Evolutionary conservation across 371 early-diverging fungal genomes (phyloP), one percentile per base, ranked within the genome.

Genomic region (Rhizopus arrhizus): DNA sequence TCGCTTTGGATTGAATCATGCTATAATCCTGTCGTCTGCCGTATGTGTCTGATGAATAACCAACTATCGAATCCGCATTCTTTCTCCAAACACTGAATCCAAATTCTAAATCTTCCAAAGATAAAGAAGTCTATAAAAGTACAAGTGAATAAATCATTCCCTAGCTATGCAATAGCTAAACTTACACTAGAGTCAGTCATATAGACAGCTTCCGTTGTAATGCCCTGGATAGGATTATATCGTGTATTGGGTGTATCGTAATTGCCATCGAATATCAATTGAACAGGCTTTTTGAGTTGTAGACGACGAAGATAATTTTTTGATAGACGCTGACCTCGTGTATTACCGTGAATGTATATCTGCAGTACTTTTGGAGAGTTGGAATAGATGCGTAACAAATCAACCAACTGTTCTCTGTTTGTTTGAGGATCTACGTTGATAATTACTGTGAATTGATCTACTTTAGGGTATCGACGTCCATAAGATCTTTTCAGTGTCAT

Each of bases 151-250:
- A 51, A 36, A 22, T 7, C 22, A 22, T 22, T 11, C 1, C 36
- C 11, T 15, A 22, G 11, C 13, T 52, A 46, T 6, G 40, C 4
- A 8, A 9, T 13, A 7, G 22, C 3, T 2, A 1, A 5, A 57
- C 69, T 57, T 68, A 75, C 66, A 58, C 66, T 66, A 32, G 53
- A 65, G 55, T 75, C 74, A n/a, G 45, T 35, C 10, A 75, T 33
- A 53, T 59, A 64, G 0, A 75, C 67, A 13, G 62, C 51, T 4
- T 46, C 38, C 0, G 75, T 74, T 3, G 22, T 48, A 5, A 75
- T 38, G 4, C 56, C 56, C 31, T 62, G 59, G 32, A 74, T 61
- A 15, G 77, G 73, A 53, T 75, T 67, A 51, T 69, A 71, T 16
- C 56, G 45, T 35, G 56, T 64, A 56, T 77, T 73, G 36, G 51